These are phyloP conservation scores for Anastatica hierochuntica DNA, from an alignment of 345 rosid genomes.

Conservation along the genomic window DNA sequence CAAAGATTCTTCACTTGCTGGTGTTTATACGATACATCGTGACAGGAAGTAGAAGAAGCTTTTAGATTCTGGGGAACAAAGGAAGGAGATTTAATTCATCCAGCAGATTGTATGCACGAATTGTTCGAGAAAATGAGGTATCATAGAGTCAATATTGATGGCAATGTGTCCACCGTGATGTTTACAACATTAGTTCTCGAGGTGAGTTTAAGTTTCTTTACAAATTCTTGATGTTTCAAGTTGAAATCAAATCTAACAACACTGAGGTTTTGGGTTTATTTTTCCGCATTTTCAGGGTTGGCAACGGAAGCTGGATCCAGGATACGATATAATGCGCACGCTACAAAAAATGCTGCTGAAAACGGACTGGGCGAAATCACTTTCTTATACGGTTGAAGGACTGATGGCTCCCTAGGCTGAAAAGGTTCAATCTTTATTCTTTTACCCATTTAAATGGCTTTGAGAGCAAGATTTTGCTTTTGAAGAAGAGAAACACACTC, in stretches of 20 bases:
- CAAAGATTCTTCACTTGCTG: slow-evolving; percentile 1
- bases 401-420: slow-evolving; percentile 93
- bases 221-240: too few species aligned
- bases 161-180: slow-evolving; percentile 88
- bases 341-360: slow-evolving; percentile 65
- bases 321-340: slow-evolving; percentile 75
- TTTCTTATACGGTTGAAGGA: slow-evolving; percentile 91
- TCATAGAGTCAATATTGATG: slow-evolving; percentile 79
- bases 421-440: too few species aligned
- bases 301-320: slow-evolving; percentile 94
- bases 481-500: too few species aligned
- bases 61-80: slow-evolving; percentile 91
- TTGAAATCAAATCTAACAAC: too few species aligned
- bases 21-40: not conserved
- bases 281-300: slow-evolving; percentile 47
- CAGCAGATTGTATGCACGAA: slow-evolving; percentile 95
- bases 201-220: too few species aligned
- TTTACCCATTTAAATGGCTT: too few species aligned
- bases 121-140: slow-evolving; percentile 87
- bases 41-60: slow-evolving; percentile 83
- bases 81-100: slow-evolving; percentile 79
- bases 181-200: slow-evolving; percentile 96
- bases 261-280: not conserved
- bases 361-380: slow-evolving; percentile 91
- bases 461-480: too few species aligned